A percentile compares a stretch with the other conserved stretches of the same genome.
Evolutionary conservation across 2,329 filamentous ascomycete genomes (phyloP).

Genomic region (Trichoderma sp.): DNA sequence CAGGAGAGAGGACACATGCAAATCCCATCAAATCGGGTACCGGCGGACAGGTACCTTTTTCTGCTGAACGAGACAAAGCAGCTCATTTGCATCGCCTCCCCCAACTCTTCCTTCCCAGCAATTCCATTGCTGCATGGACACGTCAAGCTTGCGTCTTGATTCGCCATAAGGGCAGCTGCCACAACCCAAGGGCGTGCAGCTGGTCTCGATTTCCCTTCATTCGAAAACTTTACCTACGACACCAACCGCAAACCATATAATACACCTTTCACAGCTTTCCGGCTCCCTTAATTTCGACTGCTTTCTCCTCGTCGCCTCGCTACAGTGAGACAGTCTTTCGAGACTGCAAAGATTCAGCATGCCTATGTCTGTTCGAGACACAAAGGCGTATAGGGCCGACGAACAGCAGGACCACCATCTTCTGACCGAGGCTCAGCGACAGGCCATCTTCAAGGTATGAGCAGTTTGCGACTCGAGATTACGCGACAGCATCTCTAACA

Average conservation of each 20-base stretch:
- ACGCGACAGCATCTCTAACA: constrained; percentile 9
- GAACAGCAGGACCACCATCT: constrained; percentile 35
- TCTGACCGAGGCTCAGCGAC: constrained; percentile 36
- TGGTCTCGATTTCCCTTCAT: neutral
- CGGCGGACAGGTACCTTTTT: neutral
- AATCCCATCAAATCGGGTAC: neutral
- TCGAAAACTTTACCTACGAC: neutral
- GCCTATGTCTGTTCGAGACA: constrained; percentile 37
- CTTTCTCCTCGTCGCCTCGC: neutral
- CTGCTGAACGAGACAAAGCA: neutral
- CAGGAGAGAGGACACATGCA: constrained; percentile 17
- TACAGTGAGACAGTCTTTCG: constrained; percentile 27
- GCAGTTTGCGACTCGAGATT: neutral
- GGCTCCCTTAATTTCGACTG: neutral
- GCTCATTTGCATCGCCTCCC: constrained; percentile 17
- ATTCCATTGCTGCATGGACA: constrained; percentile 13
- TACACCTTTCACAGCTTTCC: neutral
- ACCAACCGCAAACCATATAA: neutral
- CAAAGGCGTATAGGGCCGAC: constrained; percentile 41
- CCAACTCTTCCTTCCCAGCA: constrained; percentile 6
- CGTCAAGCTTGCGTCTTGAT: neutral
- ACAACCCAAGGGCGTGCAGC: neutral
- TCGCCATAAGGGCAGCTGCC: neutral
- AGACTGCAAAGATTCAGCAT: constrained; percentile 32
- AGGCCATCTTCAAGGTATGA: constrained; percentile 37